These are phyloP conservation scores for Pisolithus marmoratus DNA, from an alignment of 768 basidiomycete species.

Conservation along the genomic window DNA sequence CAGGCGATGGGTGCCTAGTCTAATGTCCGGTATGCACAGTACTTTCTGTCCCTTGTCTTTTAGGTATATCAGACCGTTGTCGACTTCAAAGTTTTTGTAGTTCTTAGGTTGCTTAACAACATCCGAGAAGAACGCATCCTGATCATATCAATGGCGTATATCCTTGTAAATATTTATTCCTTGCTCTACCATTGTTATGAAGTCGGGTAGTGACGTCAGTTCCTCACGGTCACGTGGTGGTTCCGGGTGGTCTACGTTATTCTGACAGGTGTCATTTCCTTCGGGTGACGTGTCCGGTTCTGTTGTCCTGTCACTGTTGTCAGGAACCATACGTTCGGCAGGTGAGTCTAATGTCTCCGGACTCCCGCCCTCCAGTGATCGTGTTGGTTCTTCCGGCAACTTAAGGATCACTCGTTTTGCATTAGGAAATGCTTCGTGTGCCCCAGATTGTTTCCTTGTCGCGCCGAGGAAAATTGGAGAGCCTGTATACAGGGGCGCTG, in stretches of 20 bases:
- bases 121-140: constrained; percentile 21
- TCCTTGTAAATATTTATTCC: constrained; percentile 5
- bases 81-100: constrained; percentile 14
- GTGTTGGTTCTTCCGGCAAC: too few species aligned
- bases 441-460: too few species aligned
- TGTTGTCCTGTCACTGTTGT: too few species aligned
- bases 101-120: constrained; percentile 16
- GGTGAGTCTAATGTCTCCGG: too few species aligned
- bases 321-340: too few species aligned
- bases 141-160: constrained; percentile 11
- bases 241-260: not conserved
- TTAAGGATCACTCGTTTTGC: too few species aligned
- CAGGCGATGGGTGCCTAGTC: not conserved
- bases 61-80: constrained; percentile 8
- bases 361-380: too few species aligned
- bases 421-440: too few species aligned
- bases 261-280: not conserved
- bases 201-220: not conserved
- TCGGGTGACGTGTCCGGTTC: too few species aligned
- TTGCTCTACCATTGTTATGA: constrained; percentile 8
- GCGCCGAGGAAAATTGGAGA: too few species aligned
- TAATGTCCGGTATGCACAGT: constrained; percentile 16
- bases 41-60: constrained; percentile 13
- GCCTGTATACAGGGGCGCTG: too few species aligned
- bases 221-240: not conserved